phyloP scores from a whole-genome alignment of 225 moss, liverwort and hornwort species.

The Antitrichia curtipendula region DNA sequence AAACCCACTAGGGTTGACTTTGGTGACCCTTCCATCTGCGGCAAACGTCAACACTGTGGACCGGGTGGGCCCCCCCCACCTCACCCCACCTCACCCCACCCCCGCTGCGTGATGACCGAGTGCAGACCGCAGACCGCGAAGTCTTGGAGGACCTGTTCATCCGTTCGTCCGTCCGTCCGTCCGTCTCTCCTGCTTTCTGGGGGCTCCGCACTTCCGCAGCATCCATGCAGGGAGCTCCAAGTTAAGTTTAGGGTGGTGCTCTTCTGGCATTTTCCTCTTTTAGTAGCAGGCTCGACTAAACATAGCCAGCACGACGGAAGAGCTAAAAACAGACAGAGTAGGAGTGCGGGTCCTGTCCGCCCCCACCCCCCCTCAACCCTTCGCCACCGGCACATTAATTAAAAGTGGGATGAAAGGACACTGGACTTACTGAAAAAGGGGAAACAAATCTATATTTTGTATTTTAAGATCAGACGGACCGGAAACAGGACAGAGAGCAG shows the following conservation, averaged over 20 bases:
- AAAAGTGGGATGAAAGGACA: not conserved
- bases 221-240: not conserved
- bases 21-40: too few species aligned
- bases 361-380: not conserved
- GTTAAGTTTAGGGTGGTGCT: not conserved
- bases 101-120: too few species aligned
- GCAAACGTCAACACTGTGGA: too few species aligned
- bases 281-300: not conserved
- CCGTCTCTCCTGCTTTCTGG: not conserved
- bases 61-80: too few species aligned
- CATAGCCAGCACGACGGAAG: too few species aligned
- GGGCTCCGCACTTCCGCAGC: not conserved
- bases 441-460: not conserved
- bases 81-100: too few species aligned
- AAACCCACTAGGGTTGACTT: too few species aligned
- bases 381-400: not conserved
- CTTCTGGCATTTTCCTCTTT: not conserved
- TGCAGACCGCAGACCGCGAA: too few species aligned
- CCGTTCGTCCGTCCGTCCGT: not conserved
- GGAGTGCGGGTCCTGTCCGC: not conserved
- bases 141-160: too few species aligned
- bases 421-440: not conserved
- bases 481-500: too few species aligned
- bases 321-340: not conserved
- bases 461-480: not conserved